Conservation (phyloP, 768 basidiomycete species). For the Gymnopilus junonius region DNA sequence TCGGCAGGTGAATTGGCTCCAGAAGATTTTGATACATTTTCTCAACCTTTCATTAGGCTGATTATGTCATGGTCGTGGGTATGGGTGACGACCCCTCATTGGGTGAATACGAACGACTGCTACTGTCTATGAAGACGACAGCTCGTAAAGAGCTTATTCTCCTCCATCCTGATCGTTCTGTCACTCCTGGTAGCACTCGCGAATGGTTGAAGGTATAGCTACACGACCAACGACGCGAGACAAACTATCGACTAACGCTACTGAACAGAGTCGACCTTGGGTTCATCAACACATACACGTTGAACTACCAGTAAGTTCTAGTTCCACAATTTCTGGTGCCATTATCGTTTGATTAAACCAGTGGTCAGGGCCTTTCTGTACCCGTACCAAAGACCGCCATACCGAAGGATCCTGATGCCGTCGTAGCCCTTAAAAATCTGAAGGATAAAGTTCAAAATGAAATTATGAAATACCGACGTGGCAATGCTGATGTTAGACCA, state of each 20-base stretch:
- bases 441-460: conserved; percentile 90
- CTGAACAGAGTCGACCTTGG: conserved; percentile 86
- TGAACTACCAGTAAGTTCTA: conserved; percentile 70
- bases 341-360: conserved; percentile 7
- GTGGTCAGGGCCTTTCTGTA: conserved; percentile 67
- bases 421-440: conserved; percentile 88
- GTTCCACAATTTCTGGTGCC: not conserved
- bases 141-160: conserved; percentile 97
- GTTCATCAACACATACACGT: conserved; percentile 96
- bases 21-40: not conserved
- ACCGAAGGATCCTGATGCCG: conserved; percentile 86
- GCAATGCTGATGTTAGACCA: conserved; percentile 60
- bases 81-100: conserved; percentile 91
- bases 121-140: conserved; percentile 96
- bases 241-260: conserved; percentile 10
- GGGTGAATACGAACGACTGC: conserved; percentile 93
- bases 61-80: conserved; percentile 92
- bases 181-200: conserved; percentile 88
- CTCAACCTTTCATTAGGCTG: conserved; percentile 56
- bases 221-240: not conserved
- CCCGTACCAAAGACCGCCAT: conserved; percentile 60
- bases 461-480: conserved; percentile 85
- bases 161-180: conserved; percentile 89
- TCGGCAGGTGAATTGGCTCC: conserved; percentile 64
- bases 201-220: conserved; percentile 88